phyloP scores from a whole-genome alignment of 2,329 filamentous ascomycete species.

The Davidsoniella eucalypti region DNA sequence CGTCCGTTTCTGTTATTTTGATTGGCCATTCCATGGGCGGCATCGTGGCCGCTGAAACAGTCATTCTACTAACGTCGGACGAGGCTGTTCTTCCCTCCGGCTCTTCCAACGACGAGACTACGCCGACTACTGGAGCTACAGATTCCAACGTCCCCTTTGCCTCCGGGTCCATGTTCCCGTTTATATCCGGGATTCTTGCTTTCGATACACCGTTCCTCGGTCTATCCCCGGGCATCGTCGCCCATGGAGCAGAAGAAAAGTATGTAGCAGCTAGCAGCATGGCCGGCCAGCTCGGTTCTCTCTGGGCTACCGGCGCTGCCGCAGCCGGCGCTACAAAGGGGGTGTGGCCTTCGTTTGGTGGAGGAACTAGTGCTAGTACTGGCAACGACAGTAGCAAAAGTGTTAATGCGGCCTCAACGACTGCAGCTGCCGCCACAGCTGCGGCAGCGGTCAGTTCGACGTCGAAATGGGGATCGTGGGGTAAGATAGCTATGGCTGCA shows the following conservation, averaged over 20 bases:
- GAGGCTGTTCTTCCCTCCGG: conserved; percentile 34
- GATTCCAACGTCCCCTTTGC: conserved; percentile 17
- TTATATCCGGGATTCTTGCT: conserved; percentile 74
- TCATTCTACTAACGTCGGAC: conserved; percentile 52
- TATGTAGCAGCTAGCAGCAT: conserved; percentile 59
- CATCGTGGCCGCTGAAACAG: conserved; percentile 81
- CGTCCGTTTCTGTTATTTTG: conserved; percentile 65
- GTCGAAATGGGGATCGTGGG: conserved; percentile 61
- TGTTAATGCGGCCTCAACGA: conserved; percentile 16
- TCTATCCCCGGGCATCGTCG: conserved; percentile 67
- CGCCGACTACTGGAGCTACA: conserved; percentile 11
- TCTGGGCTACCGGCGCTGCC: conserved; percentile 34
- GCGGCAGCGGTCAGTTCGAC: conserved; percentile 15
- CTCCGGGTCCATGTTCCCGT: conserved; percentile 68
- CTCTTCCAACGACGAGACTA: conserved; percentile 16
- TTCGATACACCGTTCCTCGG: conserved; percentile 90
- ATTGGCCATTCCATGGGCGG: conserved; percentile 85
- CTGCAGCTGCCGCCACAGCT: conserved; percentile 20
- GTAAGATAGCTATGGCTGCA: conserved; percentile 69
- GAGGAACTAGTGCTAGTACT: not conserved
- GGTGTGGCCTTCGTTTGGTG: not conserved
- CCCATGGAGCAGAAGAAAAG: conserved; percentile 72
- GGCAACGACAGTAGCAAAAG: conserved; percentile 7
- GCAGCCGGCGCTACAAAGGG: not conserved
- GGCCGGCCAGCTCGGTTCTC: conserved; percentile 46